Base-by-base conservation (phyloP, 345 rosid species). In the Tarenaya hassleriana region DNA sequence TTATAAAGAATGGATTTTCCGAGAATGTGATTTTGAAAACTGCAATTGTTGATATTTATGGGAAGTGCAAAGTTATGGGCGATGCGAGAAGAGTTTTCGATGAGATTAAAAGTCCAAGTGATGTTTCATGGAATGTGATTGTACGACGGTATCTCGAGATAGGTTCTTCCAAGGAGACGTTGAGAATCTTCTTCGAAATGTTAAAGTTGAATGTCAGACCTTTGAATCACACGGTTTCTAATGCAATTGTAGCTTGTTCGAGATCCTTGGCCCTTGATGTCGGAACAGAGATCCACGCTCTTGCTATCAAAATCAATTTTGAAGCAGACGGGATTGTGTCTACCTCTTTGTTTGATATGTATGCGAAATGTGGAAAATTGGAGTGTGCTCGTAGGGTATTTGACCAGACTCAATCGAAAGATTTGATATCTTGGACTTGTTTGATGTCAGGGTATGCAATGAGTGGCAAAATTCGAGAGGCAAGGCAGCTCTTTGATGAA, bases 91-190 rank as follows among this genome's bases (percentile, higher is more conserved):
- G 64, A 52, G 69, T 83, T 71, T 86, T 86, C 63, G 81, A 82
- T 68, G 94, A 80, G 69, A 77, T 90, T 62, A 62, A 50, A 45
- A 58, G 42, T 50, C 80, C 84, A 27, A 90, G 80, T 67, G 73
- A 68, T 42, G 81, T 90, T 52, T 77, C 95, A 2, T 90, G 97
- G 95, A 83, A 90, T 63, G 90, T 86, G 59, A 81, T 86, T n/a
- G 70, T 86, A 18, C 69, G 97, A 55, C 61, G 90, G 71, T 83
- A 82, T 69, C 77, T 86, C 49, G 95, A 82, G 66, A 70, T 69
- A 31, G 95, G 90, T 10, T 60, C 56, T 64, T 71, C 51, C 41
- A 73, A 59, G 47, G 91, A 83, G 63, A 83, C 88, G 0, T 64
- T 86, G 27, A 37, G 20, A 16, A 67, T 90, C 84, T 83, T 90